A percentile compares a stretch with the other conserved stretches of the same genome.
These are phyloP conservation scores for Trypanosoma lewisi DNA, from an alignment of 208 protist species.

Conservation along the genomic window DNA sequence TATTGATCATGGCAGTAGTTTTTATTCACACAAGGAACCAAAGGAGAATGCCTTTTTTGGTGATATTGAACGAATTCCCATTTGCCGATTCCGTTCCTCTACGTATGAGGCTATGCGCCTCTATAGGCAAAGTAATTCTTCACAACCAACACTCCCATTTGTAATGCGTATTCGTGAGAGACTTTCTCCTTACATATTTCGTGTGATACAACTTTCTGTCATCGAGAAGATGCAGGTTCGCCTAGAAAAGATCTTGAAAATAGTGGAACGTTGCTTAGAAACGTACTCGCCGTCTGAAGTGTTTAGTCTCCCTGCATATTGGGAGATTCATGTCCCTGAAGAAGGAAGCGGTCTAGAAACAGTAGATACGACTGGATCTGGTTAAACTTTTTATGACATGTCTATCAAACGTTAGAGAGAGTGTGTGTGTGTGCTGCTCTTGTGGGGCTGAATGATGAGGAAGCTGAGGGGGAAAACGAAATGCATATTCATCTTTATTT, in stretches of 20 bases:
- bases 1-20: constrained; percentile 80
- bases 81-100: constrained; percentile 72
- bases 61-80: constrained; percentile 35
- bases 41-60: constrained; percentile 64
- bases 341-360: constrained; percentile 43
- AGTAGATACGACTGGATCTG: not conserved
- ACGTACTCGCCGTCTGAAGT: constrained; percentile 42
- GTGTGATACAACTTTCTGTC: constrained; percentile 44
- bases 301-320: constrained; percentile 70
- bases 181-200: constrained; percentile 41
- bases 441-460: not conserved
- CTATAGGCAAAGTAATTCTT: constrained; percentile 16
- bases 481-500: not conserved
- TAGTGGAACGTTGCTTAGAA: constrained; percentile 52
- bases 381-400: not conserved
- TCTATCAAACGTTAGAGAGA: not conserved
- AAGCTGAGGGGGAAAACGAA: not conserved
- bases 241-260: constrained; percentile 57
- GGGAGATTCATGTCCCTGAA: constrained; percentile 54
- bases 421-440: too few species aligned
- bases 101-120: constrained; percentile 43
- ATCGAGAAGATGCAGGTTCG: constrained; percentile 53
- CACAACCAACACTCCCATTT: constrained; percentile 37
- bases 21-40: constrained; percentile 81
- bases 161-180: constrained; percentile 31